Conservation (phyloP, 495 filamentous ascomycete species). For the Lasiosphaeris hirsuta region DNA sequence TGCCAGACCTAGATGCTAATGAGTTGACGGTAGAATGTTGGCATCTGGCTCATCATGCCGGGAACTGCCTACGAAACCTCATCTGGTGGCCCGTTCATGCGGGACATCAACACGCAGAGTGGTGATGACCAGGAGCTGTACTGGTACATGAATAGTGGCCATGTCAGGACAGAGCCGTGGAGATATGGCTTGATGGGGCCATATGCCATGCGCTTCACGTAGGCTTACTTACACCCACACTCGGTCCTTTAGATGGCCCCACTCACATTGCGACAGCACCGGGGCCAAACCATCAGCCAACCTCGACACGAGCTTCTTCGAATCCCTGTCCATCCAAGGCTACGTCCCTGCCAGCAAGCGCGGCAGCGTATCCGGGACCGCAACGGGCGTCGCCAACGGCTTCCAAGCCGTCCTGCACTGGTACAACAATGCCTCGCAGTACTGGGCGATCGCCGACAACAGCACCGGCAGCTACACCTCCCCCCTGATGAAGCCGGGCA, state of each 20-base stretch:
- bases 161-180: conserved; percentile 56
- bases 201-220: conserved; percentile 56
- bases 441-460: conserved; percentile 53
- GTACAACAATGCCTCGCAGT: conserved; percentile 58
- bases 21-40: conserved; percentile 26
- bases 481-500: conserved; percentile 61
- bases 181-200: conserved; percentile 59
- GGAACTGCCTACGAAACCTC: conserved; percentile 40
- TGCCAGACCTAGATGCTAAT: not conserved
- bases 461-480: conserved; percentile 50
- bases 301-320: conserved; percentile 55
- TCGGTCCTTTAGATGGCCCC: conserved; percentile 13
- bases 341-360: conserved; percentile 47
- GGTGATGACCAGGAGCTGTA: conserved; percentile 54
- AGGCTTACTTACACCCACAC: conserved; percentile 22
- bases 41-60: conserved; percentile 45
- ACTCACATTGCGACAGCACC: conserved; percentile 24
- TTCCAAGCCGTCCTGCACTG: conserved; percentile 59
- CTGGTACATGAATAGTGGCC: conserved; percentile 62
- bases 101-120: conserved; percentile 60
- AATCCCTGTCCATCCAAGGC: conserved; percentile 46
- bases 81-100: conserved; percentile 52
- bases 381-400: conserved; percentile 41
- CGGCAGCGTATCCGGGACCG: conserved; percentile 53
- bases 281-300: conserved; percentile 44